Evolutionary conservation across 768 basidiomycete species (phyloP).

Genomic region (Termitomyces sp.): DNA sequence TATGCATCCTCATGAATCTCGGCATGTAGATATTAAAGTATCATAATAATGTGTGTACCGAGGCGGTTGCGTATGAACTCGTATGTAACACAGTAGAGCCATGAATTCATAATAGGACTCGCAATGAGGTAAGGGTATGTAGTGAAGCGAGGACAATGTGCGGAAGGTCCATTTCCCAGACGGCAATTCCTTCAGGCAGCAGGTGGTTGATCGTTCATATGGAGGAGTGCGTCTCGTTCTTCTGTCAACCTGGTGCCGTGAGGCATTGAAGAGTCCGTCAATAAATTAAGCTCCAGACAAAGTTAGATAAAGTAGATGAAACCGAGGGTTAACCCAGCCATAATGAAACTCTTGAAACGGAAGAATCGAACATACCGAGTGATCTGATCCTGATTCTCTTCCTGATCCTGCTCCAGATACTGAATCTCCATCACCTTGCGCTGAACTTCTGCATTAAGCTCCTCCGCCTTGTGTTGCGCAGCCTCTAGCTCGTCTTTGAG

Average conservation of each 20-base stretch:
- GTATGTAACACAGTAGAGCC: constrained; percentile 2
- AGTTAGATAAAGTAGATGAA: constrained; percentile 51
- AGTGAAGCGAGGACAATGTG: not conserved
- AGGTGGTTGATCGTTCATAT: constrained; percentile 21
- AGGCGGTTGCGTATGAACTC: not conserved
- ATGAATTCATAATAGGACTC: not conserved
- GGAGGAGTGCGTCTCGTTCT: constrained; percentile 50
- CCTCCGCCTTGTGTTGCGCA: constrained; percentile 43
- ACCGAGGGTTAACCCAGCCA: constrained; percentile 48
- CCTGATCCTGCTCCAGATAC: constrained; percentile 75
- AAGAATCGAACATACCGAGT: constrained; percentile 73
- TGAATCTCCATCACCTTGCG: constrained; percentile 81
- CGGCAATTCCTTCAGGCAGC: constrained; percentile 13
- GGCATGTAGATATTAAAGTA: constrained; percentile 16
- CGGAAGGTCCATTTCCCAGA: not conserved
- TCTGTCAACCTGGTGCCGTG: constrained; percentile 58
- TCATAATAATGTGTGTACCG: constrained; percentile 6
- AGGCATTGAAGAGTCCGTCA: constrained; percentile 24
- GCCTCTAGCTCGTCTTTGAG: constrained; percentile 57
- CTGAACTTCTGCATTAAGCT: constrained; percentile 56
- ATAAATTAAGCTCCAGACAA: constrained; percentile 33
- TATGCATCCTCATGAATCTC: constrained; percentile 3
- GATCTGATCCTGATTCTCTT: constrained; percentile 71
- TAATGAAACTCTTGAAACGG: constrained; percentile 54
- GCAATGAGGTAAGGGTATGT: not conserved